Conservation (phyloP, 495 filamentous ascomycete genomes). For the Amphirosellinia nigrospora region DNA sequence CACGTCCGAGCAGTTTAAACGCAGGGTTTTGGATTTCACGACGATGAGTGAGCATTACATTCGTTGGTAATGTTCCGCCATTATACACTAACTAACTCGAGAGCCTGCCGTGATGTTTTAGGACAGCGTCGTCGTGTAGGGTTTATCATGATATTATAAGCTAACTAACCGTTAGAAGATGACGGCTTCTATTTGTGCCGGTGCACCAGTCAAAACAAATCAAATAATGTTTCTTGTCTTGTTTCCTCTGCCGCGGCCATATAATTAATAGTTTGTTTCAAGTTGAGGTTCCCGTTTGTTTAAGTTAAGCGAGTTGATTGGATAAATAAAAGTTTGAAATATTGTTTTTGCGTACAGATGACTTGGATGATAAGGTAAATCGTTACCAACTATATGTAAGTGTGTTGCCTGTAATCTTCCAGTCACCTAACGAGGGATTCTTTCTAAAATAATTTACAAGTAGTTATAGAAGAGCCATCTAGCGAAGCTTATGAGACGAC, state of each 20-base stretch:
- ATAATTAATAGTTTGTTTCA: too few species aligned
- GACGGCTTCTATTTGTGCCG: neutral
- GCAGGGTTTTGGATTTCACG: neutral
- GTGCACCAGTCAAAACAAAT: too few species aligned
- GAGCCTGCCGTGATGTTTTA: neutral
- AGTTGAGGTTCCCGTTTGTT: too few species aligned
- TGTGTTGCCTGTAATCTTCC: neutral
- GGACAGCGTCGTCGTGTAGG: neutral
- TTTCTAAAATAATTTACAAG: too few species aligned
- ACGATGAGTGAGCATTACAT: neutral
- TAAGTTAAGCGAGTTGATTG: too few species aligned
- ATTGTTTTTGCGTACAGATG: too few species aligned
- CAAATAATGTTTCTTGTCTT: too few species aligned
- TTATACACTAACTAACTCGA: too few species aligned
- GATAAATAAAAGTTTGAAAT: too few species aligned
- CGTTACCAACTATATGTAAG: neutral
- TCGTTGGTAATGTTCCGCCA: neutral
- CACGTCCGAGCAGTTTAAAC: neutral
- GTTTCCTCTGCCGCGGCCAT: too few species aligned
- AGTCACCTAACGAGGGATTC: too few species aligned
- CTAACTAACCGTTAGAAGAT: neutral
- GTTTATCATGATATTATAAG: neutral
- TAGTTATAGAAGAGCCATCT: neutral
- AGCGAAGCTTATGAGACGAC: neutral
- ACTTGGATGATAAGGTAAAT: too few species aligned